These are phyloP conservation scores for Quercus mongolica DNA, from an alignment of 306 rosid species.

Conservation along the genomic window DNA sequence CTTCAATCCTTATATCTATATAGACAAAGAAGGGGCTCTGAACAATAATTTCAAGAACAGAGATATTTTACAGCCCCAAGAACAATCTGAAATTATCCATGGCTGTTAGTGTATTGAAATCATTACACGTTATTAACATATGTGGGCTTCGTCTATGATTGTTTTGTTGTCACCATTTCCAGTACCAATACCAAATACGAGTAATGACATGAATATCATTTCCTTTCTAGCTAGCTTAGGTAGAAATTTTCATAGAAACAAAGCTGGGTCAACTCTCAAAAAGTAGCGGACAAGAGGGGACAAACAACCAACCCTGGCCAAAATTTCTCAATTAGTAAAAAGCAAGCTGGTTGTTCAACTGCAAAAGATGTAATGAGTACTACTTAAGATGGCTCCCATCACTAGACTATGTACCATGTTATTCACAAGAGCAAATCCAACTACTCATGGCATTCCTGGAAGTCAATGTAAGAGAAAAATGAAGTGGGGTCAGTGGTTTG, in stretches of 20 bases:
- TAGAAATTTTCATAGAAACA: constrained; percentile 19
- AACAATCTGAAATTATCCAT: background rate
- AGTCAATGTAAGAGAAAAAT: constrained; percentile 29
- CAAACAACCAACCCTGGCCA: constrained; percentile 12
- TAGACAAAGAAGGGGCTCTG: background rate
- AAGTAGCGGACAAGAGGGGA: constrained; percentile 27
- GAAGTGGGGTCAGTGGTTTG: constrained; percentile 25
- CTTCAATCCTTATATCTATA: background rate
- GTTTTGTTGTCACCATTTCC: background rate
- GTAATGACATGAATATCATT: background rate
- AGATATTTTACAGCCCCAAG: background rate
- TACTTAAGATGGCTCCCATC: constrained; percentile 19
- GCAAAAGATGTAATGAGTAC: constrained; percentile 14
- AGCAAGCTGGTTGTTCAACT: constrained; percentile 23
- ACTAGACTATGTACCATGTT: constrained; percentile 20
- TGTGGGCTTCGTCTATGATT: background rate
- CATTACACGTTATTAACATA: background rate
- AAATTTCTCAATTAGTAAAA: constrained; percentile 25
- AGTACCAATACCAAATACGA: background rate
- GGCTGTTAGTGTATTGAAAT: background rate
- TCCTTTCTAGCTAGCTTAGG: constrained; percentile 18
- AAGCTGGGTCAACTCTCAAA: constrained; percentile 32
- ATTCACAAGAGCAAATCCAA: constrained; percentile 27
- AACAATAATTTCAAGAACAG: background rate
- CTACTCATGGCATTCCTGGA: constrained; percentile 32